Percentiles rank a stretch among this genome's conserved stretches.
These are phyloP conservation scores for Metarhizium rileyi DNA, from an alignment of 2,329 filamentous ascomycete genomes.

Conservation along the genomic window DNA sequence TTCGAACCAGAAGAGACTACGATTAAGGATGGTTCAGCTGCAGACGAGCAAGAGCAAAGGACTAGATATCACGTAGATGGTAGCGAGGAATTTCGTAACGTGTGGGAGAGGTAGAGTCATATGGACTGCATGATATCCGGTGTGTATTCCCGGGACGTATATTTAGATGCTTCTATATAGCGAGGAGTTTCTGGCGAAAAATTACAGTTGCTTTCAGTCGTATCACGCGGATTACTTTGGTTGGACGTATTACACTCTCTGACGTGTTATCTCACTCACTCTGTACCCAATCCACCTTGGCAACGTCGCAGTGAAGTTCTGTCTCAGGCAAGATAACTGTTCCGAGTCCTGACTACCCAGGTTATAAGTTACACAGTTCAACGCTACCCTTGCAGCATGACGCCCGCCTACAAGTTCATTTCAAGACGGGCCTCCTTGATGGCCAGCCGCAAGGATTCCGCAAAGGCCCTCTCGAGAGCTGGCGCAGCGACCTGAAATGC, in stretches of 20 bases:
- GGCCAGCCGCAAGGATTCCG: too few species aligned
- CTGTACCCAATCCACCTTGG: too few species aligned
- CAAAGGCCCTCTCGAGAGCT: too few species aligned
- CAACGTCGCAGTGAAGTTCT: slow-evolving; percentile 5
- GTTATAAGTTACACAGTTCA: too few species aligned
- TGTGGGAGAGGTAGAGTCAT: slow-evolving; percentile 23
- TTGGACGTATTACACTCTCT: too few species aligned
- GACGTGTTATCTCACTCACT: too few species aligned
- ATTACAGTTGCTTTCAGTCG: neutral
- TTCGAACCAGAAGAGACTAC: slow-evolving; percentile 11
- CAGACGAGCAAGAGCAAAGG: slow-evolving; percentile 7
- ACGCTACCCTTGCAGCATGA: too few species aligned
- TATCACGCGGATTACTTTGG: neutral
- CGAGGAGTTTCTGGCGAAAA: slow-evolving; percentile 16
- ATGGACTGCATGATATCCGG: neutral
- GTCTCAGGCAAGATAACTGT: too few species aligned
- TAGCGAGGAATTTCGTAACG: slow-evolving; percentile 35
- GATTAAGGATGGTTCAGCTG: slow-evolving; percentile 6
- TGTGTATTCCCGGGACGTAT: neutral
- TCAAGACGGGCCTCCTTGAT: too few species aligned
- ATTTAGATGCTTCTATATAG: slow-evolving; percentile 11
- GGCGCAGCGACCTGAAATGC: too few species aligned
- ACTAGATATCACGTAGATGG: slow-evolving; percentile 23
- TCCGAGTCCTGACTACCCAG: too few species aligned
- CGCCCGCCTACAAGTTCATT: too few species aligned